Percentiles rank a stretch among this genome's conserved stretches.
Conservation (phyloP, 1,284 basidiomycete genomes). For the Ganoderma leucocontextum region DNA sequence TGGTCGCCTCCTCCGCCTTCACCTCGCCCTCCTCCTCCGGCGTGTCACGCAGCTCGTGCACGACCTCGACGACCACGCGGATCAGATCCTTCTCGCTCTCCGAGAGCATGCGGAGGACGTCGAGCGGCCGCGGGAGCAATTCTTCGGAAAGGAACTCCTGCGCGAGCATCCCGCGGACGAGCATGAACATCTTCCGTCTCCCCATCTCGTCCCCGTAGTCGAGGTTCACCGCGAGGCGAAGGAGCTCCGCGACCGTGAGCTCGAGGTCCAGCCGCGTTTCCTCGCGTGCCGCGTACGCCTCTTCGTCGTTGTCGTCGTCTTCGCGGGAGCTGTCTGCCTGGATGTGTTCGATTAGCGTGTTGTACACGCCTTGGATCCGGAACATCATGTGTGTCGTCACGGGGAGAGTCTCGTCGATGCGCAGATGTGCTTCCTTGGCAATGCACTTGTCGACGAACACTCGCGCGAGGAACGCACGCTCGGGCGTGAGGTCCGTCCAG, state of each 20-base stretch:
- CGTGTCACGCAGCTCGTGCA: conserved; percentile 84
- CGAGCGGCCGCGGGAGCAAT: conserved; percentile 85
- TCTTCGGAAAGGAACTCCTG: conserved; percentile 82
- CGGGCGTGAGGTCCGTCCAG: conserved; percentile 83
- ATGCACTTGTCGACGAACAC: conserved; percentile 87
- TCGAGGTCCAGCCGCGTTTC: conserved; percentile 71
- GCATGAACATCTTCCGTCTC: conserved; percentile 88
- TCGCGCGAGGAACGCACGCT: conserved; percentile 85
- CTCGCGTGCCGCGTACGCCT: conserved; percentile 51
- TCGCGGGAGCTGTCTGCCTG: conserved; percentile 51
- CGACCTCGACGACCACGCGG: conserved; percentile 92
- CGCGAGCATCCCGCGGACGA: conserved; percentile 90
- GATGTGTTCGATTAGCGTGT: conserved; percentile 63
- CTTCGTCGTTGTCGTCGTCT: conserved; percentile 54
- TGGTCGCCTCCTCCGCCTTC: conserved; percentile 14
- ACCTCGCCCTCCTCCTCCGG: conserved; percentile 50
- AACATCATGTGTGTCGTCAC: conserved; percentile 92
- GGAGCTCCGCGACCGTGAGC: conserved; percentile 84
- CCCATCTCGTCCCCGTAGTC: conserved; percentile 98
- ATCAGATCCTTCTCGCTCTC: conserved; percentile 92
- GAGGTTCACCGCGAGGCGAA: conserved; percentile 83
- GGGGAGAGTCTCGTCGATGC: conserved; percentile 82
- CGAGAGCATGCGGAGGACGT: conserved; percentile 87
- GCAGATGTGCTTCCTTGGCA: conserved; percentile 67
- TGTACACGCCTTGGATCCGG: conserved; percentile 84